Evolutionary conservation across 2,329 filamentous ascomycete genomes (phyloP).

Genomic region (Escovopsis sp.): DNA sequence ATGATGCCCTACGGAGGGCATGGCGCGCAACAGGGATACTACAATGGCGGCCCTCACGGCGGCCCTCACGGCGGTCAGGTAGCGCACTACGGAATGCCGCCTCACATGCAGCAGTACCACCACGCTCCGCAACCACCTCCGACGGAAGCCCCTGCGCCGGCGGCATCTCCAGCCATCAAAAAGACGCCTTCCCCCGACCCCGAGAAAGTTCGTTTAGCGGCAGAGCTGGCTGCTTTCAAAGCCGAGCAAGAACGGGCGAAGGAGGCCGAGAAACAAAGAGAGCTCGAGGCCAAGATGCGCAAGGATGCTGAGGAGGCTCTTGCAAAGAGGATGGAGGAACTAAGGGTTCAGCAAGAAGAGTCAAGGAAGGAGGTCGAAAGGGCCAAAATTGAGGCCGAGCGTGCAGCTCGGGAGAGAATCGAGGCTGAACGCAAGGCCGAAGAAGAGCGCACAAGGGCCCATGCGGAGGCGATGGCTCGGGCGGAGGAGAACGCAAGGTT

Average conservation of each 20-base stretch:
- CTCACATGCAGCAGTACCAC: constrained; percentile 22
- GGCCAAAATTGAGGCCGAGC: constrained; percentile 30
- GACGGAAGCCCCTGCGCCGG: constrained; percentile 24
- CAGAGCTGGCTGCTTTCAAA: constrained; percentile 38
- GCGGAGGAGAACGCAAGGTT: constrained; percentile 22
- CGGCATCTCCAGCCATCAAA: constrained; percentile 14
- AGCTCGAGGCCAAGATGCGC: constrained; percentile 29
- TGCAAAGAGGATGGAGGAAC: constrained; percentile 24
- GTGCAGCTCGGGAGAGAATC: constrained; percentile 27
- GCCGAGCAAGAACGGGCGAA: constrained; percentile 29
- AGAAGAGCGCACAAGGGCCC: constrained; percentile 26
- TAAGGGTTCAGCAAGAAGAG: constrained; percentile 27
- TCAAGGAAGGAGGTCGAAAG: constrained; percentile 31
- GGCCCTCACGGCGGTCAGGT: constrained; percentile 3
- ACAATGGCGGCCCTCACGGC: constrained; percentile 8
- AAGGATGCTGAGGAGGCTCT: constrained; percentile 31
- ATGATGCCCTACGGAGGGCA: constrained; percentile 33
- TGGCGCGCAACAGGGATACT: constrained; percentile 13
- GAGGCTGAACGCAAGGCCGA: constrained; percentile 28
- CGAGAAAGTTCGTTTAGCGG: constrained; percentile 45
- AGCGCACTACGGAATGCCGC: constrained; percentile 16
- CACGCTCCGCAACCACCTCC: constrained; percentile 25
- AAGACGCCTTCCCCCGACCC: constrained; percentile 29
- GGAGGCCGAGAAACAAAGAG: constrained; percentile 27
- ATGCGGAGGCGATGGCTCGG: constrained; percentile 19